Percentiles rank a stretch among this genome's conserved stretches.
phyloP scores from a whole-genome alignment of 164 flowering plant genomes.

The Liriodendron chinense region DNA sequence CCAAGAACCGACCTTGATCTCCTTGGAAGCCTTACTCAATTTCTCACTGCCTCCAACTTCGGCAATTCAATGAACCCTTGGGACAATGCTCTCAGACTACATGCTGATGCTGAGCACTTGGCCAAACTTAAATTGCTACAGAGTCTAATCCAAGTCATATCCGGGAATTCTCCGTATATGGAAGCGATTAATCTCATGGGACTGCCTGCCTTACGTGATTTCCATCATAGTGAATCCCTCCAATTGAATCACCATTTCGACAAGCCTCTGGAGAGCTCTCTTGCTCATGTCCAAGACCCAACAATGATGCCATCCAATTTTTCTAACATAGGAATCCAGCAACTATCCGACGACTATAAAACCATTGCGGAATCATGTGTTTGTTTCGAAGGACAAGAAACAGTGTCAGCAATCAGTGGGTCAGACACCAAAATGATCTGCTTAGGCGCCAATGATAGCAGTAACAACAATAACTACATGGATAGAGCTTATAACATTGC shows the following conservation, averaged over 20 bases:
- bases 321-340: constrained; percentile 5
- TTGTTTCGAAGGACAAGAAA: neutral
- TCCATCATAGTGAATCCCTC: constrained; percentile 4
- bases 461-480: neutral
- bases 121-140: constrained; percentile 45
- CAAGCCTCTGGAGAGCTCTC: constrained; percentile 6
- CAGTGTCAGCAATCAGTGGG: neutral
- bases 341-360: constrained; percentile 10
- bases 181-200: constrained; percentile 17
- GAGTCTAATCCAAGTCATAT: constrained; percentile 37
- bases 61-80: constrained; percentile 30
- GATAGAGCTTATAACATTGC: constrained; percentile 1
- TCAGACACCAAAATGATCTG: constrained; percentile 1
- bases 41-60: constrained; percentile 28
- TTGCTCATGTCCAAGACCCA: constrained; percentile 8
- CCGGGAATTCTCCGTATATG: constrained; percentile 20
- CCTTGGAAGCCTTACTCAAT: constrained; percentile 36
- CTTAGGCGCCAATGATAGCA: neutral
- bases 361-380: constrained; percentile 1
- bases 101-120: constrained; percentile 42
- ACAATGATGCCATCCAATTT: neutral
- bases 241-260: constrained; percentile 8
- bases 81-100: constrained; percentile 41
- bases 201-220: constrained; percentile 4
- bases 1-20: constrained; percentile 52